phyloP scores from a whole-genome alignment of 345 rosid species.

The Xanthoceras sorbifolium region DNA sequence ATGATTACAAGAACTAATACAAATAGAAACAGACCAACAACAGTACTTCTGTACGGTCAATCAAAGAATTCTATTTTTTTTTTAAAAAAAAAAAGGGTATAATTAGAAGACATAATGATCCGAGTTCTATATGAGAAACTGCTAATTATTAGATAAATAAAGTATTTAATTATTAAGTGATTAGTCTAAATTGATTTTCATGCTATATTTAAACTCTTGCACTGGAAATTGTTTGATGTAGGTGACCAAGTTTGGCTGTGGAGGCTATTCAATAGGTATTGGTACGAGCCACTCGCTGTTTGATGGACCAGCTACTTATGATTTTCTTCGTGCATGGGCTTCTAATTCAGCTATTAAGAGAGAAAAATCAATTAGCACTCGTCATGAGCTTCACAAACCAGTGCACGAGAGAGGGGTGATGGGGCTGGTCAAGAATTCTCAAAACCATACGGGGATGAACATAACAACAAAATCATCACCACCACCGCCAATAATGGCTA shows the following conservation, averaged over 20 bases:
- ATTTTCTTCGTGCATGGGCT: constrained; percentile 58
- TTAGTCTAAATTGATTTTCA: background rate
- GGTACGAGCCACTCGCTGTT: constrained; percentile 69
- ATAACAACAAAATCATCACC: constrained; percentile 14
- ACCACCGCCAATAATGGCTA: constrained; percentile 16
- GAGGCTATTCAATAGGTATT: constrained; percentile 63
- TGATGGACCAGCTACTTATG: constrained; percentile 63
- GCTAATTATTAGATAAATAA: too few relatives aligned
- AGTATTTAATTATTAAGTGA: too few relatives aligned
- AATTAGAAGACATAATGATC: too few relatives aligned
- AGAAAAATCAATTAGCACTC: constrained; percentile 2
- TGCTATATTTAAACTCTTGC: background rate
- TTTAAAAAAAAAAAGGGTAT: too few relatives aligned
- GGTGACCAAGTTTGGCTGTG: constrained; percentile 74
- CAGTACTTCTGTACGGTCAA: background rate
- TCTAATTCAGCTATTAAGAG: constrained; percentile 37
- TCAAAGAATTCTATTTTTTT: too few relatives aligned
- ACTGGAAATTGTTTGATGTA: constrained; percentile 19
- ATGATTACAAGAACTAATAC: too few relatives aligned
- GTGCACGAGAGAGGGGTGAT: constrained; percentile 55
- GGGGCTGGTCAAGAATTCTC: constrained; percentile 9
- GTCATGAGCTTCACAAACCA: constrained; percentile 33
- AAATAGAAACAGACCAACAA: background rate
- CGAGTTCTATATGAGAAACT: too few relatives aligned
- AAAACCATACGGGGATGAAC: background rate